phyloP scores from a whole-genome alignment of 2,329 filamentous ascomycete species.

The Colletotrichum cordylinicola region DNA sequence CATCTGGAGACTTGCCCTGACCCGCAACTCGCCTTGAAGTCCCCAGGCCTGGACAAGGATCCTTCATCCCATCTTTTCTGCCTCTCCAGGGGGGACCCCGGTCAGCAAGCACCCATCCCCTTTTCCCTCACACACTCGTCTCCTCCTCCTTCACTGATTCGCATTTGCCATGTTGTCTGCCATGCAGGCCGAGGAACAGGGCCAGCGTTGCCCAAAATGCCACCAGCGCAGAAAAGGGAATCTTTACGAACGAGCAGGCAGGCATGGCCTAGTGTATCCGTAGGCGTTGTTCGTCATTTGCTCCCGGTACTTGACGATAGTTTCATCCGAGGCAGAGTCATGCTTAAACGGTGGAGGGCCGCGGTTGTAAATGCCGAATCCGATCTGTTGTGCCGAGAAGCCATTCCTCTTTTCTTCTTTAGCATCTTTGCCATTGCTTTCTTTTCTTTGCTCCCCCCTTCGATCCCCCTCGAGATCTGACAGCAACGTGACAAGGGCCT shows the following conservation, averaged over 20 bases:
- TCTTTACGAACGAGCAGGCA: constrained; percentile 13
- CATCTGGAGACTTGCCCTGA: neutral
- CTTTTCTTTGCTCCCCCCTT: neutral
- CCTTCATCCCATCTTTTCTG: constrained; percentile 5
- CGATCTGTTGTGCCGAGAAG: neutral
- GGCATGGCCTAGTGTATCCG: neutral
- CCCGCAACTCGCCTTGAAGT: neutral
- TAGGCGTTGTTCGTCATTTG: neutral
- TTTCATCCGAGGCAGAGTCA: neutral
- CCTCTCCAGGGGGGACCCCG: neutral
- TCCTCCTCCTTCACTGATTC: neutral
- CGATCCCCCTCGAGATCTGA: neutral
- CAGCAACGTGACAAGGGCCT: neutral
- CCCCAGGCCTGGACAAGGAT: neutral
- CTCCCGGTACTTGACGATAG: neutral
- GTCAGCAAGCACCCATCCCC: neutral
- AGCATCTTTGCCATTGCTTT: neutral
- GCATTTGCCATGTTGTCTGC: neutral
- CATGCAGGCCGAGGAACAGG: neutral
- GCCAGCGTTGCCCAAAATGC: neutral
- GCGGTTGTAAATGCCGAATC: neutral
- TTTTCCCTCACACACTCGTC: neutral
- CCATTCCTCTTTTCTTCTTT: neutral
- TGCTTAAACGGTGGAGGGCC: constrained; percentile 7
- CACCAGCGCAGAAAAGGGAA: constrained; percentile 16